Evolutionary conservation across 2,329 filamentous ascomycete species (phyloP).

Genomic region (Epichloe festucae): DNA sequence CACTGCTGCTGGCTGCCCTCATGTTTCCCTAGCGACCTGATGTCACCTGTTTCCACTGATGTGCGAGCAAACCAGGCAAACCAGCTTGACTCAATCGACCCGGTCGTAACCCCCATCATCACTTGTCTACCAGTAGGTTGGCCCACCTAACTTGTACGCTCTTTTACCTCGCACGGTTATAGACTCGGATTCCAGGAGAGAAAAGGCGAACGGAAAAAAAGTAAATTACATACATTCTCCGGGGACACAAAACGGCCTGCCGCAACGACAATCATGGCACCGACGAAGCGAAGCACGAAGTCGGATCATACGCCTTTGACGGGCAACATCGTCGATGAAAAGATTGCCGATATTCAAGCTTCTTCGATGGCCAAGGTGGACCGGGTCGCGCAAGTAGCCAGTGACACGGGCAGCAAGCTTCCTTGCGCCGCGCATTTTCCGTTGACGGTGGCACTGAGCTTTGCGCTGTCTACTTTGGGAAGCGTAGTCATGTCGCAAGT

Average conservation of each 20-base stretch:
- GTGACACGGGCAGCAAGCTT: constrained; percentile 17
- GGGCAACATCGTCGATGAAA: neutral
- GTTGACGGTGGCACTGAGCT: constrained; percentile 38
- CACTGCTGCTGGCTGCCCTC: neutral
- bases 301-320: constrained; percentile 6
- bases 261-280: constrained; percentile 6
- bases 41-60: constrained; percentile 6
- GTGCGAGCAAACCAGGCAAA: neutral
- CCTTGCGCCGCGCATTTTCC: constrained; percentile 37
- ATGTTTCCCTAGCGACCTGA: constrained; percentile 8
- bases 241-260: neutral
- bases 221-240: too few relatives aligned
- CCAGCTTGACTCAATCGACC: neutral
- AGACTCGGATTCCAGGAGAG: neutral
- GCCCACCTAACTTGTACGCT: neutral
- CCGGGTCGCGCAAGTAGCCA: neutral
- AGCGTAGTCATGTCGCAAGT: constrained; percentile 49
- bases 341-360: neutral
- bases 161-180: neutral
- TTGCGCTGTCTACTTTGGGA: constrained; percentile 50
- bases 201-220: neutral
- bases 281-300: constrained; percentile 13
- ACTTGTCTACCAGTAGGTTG: neutral
- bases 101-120: neutral
- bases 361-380: constrained; percentile 9